A percentile compares a stretch with the other conserved stretches of the same genome.
Evolutionary conservation across 1,284 basidiomycete species (phyloP).

Genomic region (Somion occarium): DNA sequence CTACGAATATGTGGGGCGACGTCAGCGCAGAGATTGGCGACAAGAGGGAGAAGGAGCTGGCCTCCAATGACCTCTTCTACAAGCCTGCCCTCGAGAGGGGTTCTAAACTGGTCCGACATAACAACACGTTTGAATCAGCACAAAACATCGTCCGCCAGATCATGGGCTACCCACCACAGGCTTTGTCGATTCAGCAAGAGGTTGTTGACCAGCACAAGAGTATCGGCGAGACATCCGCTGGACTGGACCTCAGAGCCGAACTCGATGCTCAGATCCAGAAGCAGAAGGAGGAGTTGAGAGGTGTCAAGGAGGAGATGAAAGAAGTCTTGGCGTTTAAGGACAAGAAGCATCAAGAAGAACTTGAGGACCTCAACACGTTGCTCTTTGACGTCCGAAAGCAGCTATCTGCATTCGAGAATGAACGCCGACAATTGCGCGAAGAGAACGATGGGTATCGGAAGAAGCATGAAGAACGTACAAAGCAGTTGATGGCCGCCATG

Average conservation of each 20-base stretch:
- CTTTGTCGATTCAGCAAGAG: slow-evolving; percentile 8
- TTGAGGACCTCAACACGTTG: slow-evolving; percentile 8
- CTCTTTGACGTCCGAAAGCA: slow-evolving; percentile 6
- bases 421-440: neutral
- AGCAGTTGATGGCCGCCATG: slow-evolving; percentile 8
- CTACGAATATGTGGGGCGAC: slow-evolving; percentile 48
- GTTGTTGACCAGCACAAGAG: slow-evolving; percentile 9
- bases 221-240: slow-evolving; percentile 7
- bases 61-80: slow-evolving; percentile 7
- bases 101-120: slow-evolving; percentile 2
- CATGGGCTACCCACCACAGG: slow-evolving; percentile 4
- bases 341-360: slow-evolving; percentile 11
- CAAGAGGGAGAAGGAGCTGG: slow-evolving; percentile 4
- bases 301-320: slow-evolving; percentile 9
- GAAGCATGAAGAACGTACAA: slow-evolving; percentile 9
- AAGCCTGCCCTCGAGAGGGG: slow-evolving; percentile 9
- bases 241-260: slow-evolving; percentile 9
- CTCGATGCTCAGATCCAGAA: slow-evolving; percentile 8
- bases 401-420: slow-evolving; percentile 3
- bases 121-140: slow-evolving; percentile 5
- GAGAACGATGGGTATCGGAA: neutral
- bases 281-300: slow-evolving; percentile 9
- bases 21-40: slow-evolving; percentile 20
- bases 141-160: slow-evolving; percentile 5
- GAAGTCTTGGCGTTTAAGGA: slow-evolving; percentile 6